Evolutionary conservation across 768 basidiomycete species (phyloP).

Genomic region (Aureoboletus auriporus): DNA sequence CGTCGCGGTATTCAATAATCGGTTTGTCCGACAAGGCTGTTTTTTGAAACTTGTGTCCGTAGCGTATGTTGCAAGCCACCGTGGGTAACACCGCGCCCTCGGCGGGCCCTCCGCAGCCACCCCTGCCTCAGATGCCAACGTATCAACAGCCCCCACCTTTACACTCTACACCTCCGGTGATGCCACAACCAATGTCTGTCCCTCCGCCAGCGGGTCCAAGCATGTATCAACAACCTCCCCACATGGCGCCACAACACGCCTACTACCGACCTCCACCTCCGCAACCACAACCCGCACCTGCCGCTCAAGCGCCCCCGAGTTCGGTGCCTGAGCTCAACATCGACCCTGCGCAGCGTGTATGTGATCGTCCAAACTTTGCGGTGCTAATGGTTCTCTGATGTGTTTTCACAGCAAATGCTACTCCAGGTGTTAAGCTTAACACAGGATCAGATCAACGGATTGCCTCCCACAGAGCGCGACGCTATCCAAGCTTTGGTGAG

Average conservation of each 20-base stretch:
- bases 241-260: constrained; percentile 28
- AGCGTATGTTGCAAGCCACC: constrained; percentile 52
- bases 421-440: constrained; percentile 83
- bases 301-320: constrained; percentile 26
- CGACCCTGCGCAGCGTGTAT: constrained; percentile 50
- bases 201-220: constrained; percentile 26
- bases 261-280: constrained; percentile 31
- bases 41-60: constrained; percentile 15
- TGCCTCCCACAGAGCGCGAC: constrained; percentile 73
- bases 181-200: constrained; percentile 31
- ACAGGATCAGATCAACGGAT: constrained; percentile 74
- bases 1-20: constrained; percentile 5
- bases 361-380: constrained; percentile 3
- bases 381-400: neutral
- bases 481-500: constrained; percentile 78
- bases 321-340: constrained; percentile 36
- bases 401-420: constrained; percentile 59
- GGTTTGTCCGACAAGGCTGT: neutral
- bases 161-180: constrained; percentile 31
- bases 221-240: constrained; percentile 31
- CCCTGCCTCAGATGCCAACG: constrained; percentile 29
- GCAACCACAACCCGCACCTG: constrained; percentile 7
- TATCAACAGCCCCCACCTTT: constrained; percentile 29
- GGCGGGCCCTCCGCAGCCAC: constrained; percentile 27
- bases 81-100: constrained; percentile 22